phyloP scores from a whole-genome alignment of 2,329 filamentous ascomycete genomes.

The Trichoderma sp. region DNA sequence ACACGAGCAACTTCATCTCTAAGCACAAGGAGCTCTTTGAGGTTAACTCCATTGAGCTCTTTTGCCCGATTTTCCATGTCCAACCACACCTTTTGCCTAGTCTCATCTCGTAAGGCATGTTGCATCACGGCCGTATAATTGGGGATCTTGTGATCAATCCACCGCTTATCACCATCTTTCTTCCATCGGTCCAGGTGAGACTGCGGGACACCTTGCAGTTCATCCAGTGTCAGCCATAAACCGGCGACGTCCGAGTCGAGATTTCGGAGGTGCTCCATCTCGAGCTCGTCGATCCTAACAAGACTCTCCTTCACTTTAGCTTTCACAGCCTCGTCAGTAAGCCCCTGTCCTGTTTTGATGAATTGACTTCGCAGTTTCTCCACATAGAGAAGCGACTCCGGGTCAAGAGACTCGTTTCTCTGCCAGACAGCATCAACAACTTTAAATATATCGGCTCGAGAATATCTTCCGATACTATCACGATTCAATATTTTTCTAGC shows the following conservation, averaged over 20 bases:
- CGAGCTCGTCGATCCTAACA: slow-evolving; percentile 5
- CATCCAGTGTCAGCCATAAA: slow-evolving; percentile 65
- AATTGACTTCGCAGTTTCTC: slow-evolving; percentile 3
- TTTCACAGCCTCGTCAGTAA: not conserved
- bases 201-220: slow-evolving; percentile 69
- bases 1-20: slow-evolving; percentile 70
- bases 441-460: slow-evolving; percentile 71
- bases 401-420: not conserved
- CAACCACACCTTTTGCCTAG: slow-evolving; percentile 63
- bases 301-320: not conserved
- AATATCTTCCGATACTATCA: slow-evolving; percentile 66
- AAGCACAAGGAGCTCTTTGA: slow-evolving; percentile 65
- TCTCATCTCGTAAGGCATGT: slow-evolving; percentile 34
- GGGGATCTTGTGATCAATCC: slow-evolving; percentile 15
- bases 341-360: not conserved
- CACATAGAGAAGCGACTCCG: slow-evolving; percentile 1
- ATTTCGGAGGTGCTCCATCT: slow-evolving; percentile 48
- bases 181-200: slow-evolving; percentile 53
- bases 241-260: slow-evolving; percentile 73
- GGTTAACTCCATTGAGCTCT: slow-evolving; percentile 61
- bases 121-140: slow-evolving; percentile 13
- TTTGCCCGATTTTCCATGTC: slow-evolving; percentile 69
- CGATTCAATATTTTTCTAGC: slow-evolving; percentile 70
- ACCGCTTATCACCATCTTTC: slow-evolving; percentile 14
- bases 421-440: slow-evolving; percentile 50